Evolutionary conservation across 2,329 filamentous ascomycete genomes (phyloP).

Genomic region (Colletotrichum trifolii): DNA sequence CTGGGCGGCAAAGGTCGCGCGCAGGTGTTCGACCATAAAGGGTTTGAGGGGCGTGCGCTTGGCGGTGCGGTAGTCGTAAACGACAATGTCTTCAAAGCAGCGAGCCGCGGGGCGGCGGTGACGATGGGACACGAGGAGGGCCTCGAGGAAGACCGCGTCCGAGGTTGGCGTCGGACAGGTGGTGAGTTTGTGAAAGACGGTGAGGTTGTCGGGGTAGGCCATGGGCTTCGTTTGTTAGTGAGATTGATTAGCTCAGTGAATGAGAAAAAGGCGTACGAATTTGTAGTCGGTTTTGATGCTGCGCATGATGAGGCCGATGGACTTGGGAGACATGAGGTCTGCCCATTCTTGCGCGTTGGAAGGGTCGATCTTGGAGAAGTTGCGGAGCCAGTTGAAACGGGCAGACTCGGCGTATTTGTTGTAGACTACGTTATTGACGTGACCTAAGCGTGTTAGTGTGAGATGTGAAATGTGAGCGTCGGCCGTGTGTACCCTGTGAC

Average conservation of each 20-base stretch:
- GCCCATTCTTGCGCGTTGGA: constrained; percentile 72
- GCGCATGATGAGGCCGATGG: constrained; percentile 79
- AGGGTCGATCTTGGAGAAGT: constrained; percentile 73
- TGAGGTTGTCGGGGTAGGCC: constrained; percentile 83
- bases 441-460: constrained; percentile 48
- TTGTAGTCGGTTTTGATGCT: constrained; percentile 88
- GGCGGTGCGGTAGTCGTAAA: constrained; percentile 71
- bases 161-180: constrained; percentile 55
- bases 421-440: constrained; percentile 90
- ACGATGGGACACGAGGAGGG: constrained; percentile 78
- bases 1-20: constrained; percentile 49
- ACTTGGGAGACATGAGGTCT: constrained; percentile 73
- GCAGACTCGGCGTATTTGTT: constrained; percentile 85
- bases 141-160: constrained; percentile 67
- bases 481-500: constrained; percentile 20
- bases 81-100: constrained; percentile 80
- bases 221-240: constrained; percentile 69
- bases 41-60: constrained; percentile 51
- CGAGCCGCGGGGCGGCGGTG: constrained; percentile 79
- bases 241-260: neutral
- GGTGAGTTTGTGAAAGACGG: constrained; percentile 83
- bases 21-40: constrained; percentile 54
- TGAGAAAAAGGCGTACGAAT: constrained; percentile 65
- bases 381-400: constrained; percentile 80
- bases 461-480: neutral